Evolutionary conservation across 2,329 filamentous ascomycete genomes (phyloP).

Genomic region (Cladophialophora immunda): DNA sequence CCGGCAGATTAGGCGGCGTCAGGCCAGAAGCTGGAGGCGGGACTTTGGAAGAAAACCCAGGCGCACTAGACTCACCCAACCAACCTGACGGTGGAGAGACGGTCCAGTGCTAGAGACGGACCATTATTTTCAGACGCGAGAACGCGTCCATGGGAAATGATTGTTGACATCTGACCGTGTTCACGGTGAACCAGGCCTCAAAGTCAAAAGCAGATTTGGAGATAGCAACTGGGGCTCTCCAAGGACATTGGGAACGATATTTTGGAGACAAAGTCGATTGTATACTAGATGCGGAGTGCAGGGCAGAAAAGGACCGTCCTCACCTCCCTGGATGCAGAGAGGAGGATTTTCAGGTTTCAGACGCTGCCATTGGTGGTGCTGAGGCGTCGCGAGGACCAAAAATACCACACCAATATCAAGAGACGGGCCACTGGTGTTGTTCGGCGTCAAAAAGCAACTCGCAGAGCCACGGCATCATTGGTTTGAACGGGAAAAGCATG

Average conservation of each 20-base stretch:
- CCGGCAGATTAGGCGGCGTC: conserved; percentile 29
- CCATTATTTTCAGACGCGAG: conserved; percentile 17
- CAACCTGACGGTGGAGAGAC: conserved; percentile 9
- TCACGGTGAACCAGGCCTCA: neutral
- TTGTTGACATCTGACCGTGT: conserved; percentile 30
- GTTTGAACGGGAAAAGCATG: conserved; percentile 2
- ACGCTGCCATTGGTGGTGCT: neutral
- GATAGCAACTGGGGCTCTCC: neutral
- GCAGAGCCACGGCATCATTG: neutral
- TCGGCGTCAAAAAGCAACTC: neutral
- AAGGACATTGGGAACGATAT: neutral
- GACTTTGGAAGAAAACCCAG: conserved; percentile 3
- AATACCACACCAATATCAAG: neutral
- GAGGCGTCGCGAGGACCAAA: neutral
- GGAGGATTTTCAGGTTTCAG: neutral
- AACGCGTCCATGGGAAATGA: conserved; percentile 19
- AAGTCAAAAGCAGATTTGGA: conserved; percentile 26
- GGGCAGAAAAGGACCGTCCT: neutral
- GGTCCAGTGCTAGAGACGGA: neutral
- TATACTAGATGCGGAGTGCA: neutral
- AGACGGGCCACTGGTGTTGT: conserved; percentile 1
- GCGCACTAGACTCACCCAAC: conserved; percentile 9
- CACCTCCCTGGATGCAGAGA: neutral
- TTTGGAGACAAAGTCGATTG: neutral
- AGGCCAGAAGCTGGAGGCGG: conserved; percentile 21